Evolutionary conservation across 805 yeast genomes (phyloP).

Genomic region (Maudiozyma serrabonitensis): DNA sequence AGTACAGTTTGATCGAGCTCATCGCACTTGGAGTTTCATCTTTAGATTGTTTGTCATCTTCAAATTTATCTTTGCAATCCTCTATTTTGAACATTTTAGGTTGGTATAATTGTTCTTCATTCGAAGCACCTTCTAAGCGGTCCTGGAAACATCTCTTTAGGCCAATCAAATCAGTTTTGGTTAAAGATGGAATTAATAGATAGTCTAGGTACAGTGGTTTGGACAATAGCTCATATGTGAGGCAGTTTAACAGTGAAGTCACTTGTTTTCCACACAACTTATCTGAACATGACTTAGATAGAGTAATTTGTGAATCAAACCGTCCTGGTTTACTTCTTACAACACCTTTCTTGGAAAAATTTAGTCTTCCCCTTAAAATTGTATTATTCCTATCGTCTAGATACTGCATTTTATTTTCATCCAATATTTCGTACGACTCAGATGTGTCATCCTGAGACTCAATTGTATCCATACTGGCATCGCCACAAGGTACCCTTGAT

Average conservation of each 20-base stretch:
- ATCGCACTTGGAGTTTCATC: constrained; percentile 16
- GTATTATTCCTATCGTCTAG: constrained; percentile 18
- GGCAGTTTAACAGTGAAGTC: constrained; percentile 41
- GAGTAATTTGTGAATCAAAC: constrained; percentile 57
- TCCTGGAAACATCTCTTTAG: constrained; percentile 12
- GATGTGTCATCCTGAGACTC: constrained; percentile 6
- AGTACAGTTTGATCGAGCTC: constrained; percentile 13
- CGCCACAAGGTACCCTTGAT: constrained; percentile 87
- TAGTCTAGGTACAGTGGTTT: constrained; percentile 32
- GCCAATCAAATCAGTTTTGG: not conserved
- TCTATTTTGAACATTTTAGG: constrained; percentile 2
- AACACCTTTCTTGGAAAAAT: constrained; percentile 45
- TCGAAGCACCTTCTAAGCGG: not conserved
- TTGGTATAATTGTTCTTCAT: not conserved
- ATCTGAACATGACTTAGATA: constrained; percentile 85
- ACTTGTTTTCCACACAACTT: constrained; percentile 60
- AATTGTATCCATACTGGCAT: constrained; percentile 53
- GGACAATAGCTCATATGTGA: constrained; percentile 32
- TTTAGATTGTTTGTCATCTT: constrained; percentile 10
- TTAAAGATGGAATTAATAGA: constrained; percentile 37
- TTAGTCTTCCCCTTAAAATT: constrained; percentile 52
- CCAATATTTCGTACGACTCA: constrained; percentile 11
- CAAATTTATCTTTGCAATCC: constrained; percentile 7
- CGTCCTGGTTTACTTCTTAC: constrained; percentile 94
- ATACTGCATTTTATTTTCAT: constrained; percentile 21